These are phyloP conservation scores for Chlorella sp. DNA, from an alignment of 139 green algal species.

Conservation along the genomic window DNA sequence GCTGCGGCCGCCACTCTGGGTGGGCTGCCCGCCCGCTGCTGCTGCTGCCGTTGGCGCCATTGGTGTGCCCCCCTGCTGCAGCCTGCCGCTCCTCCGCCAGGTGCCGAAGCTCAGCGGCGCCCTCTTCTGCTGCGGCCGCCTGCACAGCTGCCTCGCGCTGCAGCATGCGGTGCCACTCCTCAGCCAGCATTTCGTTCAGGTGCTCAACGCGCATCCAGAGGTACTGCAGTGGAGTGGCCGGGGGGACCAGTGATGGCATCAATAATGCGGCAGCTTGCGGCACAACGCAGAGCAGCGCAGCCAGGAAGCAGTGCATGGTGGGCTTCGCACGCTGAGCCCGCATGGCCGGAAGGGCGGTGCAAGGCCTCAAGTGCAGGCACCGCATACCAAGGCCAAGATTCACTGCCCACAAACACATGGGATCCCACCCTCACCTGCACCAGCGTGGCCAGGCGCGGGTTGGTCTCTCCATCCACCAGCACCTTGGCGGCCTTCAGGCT, in stretches of 20 bases:
- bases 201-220: conserved; percentile 35
- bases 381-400: too few relatives aligned
- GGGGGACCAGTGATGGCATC: too few relatives aligned
- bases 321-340: too few relatives aligned
- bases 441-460: conserved; percentile 43
- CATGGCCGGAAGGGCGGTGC: too few relatives aligned
- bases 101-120: neutral
- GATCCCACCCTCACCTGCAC: conserved; percentile 24
- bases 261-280: too few relatives aligned
- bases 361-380: too few relatives aligned
- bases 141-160: neutral
- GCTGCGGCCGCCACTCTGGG: too few relatives aligned
- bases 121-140: neutral
- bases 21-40: neutral
- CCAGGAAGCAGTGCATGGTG: too few relatives aligned
- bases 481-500: conserved; percentile 50
- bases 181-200: conserved; percentile 26
- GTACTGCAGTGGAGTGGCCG: too few relatives aligned
- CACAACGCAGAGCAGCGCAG: too few relatives aligned
- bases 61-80: neutral
- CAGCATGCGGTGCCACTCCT: conserved; percentile 25
- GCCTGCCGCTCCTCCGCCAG: neutral
- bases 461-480: conserved; percentile 45
- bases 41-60: neutral
- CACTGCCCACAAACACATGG: too few relatives aligned